Conservation (phyloP, 2,329 filamentous ascomycete genomes). For the Rhinocladiella mackenziei region DNA sequence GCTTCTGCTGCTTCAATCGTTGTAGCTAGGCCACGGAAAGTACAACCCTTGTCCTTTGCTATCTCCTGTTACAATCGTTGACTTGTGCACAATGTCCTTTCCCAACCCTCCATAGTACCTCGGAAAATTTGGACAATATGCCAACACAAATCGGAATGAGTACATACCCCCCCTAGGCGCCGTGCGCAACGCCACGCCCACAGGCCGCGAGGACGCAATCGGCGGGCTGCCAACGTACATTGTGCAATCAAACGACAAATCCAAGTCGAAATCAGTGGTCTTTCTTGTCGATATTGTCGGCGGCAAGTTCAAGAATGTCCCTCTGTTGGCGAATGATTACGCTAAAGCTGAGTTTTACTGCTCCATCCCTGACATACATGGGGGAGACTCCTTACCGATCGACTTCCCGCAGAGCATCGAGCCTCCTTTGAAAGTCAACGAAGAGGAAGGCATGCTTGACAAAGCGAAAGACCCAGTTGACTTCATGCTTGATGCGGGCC, state of each 20-base stretch:
- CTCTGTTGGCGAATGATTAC: constrained; percentile 47
- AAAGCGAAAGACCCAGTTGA: constrained; percentile 42
- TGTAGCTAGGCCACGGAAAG: too few relatives aligned
- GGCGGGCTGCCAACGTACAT: constrained; percentile 43
- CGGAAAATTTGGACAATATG: too few relatives aligned
- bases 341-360: constrained; percentile 45
- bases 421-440: constrained; percentile 40
- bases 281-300: constrained; percentile 50
- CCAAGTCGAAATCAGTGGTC: constrained; percentile 44
- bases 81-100: too few relatives aligned
- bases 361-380: constrained; percentile 44
- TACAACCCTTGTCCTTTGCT: too few relatives aligned
- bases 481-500: constrained; percentile 40
- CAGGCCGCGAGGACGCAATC: constrained; percentile 40
- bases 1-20: too few relatives aligned
- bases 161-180: constrained; percentile 41
- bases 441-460: constrained; percentile 36
- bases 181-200: constrained; percentile 27
- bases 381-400: constrained; percentile 39
- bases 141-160: constrained; percentile 40
- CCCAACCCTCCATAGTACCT: too few relatives aligned
- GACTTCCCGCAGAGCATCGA: constrained; percentile 43
- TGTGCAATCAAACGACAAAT: constrained; percentile 40
- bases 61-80: too few relatives aligned
- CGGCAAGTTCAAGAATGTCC: constrained; percentile 46